Evolutionary conservation across 225 moss, liverwort and hornwort genomes (phyloP).

Genomic region (Marchantia polymorpha): DNA sequence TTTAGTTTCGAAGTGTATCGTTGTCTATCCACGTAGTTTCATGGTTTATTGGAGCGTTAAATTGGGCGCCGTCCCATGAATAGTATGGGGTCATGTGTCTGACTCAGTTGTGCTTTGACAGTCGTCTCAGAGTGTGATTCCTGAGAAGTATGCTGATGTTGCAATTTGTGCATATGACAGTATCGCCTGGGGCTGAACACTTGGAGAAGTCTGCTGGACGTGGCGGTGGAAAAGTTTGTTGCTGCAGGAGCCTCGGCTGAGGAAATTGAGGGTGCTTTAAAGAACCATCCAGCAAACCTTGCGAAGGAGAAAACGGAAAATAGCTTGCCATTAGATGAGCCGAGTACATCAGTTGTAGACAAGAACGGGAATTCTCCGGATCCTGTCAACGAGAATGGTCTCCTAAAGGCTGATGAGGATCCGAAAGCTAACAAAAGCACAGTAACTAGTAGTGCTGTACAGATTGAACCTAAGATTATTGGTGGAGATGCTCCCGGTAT

Average conservation of each 20-base stretch:
- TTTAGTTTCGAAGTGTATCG: not conserved
- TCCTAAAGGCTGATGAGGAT: not conserved
- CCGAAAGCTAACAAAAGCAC: not conserved
- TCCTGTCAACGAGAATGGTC: not conserved
- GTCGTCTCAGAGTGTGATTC: not conserved
- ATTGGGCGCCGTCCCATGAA: too few relatives aligned
- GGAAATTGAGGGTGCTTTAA: constrained; percentile 49
- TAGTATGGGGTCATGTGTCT: too few relatives aligned
- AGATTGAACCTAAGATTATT: not conserved
- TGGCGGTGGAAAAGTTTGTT: constrained; percentile 46
- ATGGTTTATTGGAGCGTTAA: too few relatives aligned
- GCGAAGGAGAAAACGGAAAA: constrained; percentile 25
- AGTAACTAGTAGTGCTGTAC: not conserved
- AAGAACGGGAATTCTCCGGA: constrained; percentile 35
- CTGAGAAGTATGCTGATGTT: not conserved
- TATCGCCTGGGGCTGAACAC: constrained; percentile 44
- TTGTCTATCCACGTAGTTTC: too few relatives aligned
- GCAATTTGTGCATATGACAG: constrained; percentile 22
- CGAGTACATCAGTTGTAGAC: constrained; percentile 16
- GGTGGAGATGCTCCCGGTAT: not conserved
- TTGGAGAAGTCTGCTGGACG: constrained; percentile 43
- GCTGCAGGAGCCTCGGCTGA: constrained; percentile 51
- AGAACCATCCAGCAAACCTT: constrained; percentile 47
- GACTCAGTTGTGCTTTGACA: too few relatives aligned
- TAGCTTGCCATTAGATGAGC: constrained; percentile 7